Conservation (phyloP, 139 green algal genomes). For the Chlorella sp. region DNA sequence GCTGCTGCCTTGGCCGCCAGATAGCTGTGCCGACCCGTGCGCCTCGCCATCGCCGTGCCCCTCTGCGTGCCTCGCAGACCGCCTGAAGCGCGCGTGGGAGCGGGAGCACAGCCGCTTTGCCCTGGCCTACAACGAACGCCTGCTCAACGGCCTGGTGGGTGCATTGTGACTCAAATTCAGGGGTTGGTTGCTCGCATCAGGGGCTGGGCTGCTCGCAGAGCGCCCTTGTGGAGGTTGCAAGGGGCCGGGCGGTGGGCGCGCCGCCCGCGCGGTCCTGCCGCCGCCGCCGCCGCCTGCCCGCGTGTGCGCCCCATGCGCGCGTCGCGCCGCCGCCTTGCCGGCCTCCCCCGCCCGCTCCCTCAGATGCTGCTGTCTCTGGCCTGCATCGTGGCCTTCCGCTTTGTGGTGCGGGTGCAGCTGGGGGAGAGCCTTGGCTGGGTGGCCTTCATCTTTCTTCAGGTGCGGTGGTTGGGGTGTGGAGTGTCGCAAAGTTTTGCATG, state of each 20-base stretch:
- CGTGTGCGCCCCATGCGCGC: no score
- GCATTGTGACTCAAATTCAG: no score
- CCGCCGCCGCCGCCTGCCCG: no score
- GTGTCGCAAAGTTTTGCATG: not conserved
- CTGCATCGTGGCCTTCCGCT: constrained; percentile 67
- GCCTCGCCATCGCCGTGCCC: not conserved
- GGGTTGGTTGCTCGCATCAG: no score
- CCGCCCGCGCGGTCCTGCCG: no score
- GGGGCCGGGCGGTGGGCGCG: no score
- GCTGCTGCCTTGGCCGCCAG: no score
- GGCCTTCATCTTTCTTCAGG: constrained; percentile 73
- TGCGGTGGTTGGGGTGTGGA: constrained; percentile 2
- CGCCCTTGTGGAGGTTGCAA: no score
- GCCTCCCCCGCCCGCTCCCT: no score
- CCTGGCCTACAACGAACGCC: constrained; percentile 83
- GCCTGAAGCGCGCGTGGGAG: constrained; percentile 50
- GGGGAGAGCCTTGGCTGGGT: constrained; percentile 68
- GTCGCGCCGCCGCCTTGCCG: no score
- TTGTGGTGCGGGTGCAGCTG: constrained; percentile 52
- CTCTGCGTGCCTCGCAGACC: constrained; percentile 17
- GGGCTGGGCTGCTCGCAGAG: no score
- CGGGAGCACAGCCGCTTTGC: constrained; percentile 61
- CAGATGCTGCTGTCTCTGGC: constrained; percentile 55
- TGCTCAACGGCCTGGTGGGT: constrained; percentile 72
- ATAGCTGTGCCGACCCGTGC: not conserved